Conservation (phyloP, 2,329 filamentous ascomycete species). For the Colletotrichum somersetense region DNA sequence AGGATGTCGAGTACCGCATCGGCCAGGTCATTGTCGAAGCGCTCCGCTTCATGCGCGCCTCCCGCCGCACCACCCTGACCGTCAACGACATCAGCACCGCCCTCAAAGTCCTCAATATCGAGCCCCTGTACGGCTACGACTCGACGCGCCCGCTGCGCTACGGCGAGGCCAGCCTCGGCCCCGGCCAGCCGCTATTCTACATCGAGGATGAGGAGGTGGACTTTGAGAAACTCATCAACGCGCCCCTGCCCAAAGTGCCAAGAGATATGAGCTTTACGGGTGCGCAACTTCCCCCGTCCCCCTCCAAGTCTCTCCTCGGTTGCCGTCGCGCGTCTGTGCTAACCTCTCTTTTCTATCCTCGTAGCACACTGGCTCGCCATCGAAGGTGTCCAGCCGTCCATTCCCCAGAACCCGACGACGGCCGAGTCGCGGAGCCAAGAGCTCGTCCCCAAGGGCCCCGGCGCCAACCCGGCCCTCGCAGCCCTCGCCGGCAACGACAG, state of each 20-base stretch:
- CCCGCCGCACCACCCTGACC: constrained; percentile 85
- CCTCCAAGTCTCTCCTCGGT: background rate
- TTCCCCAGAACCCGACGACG: constrained; percentile 94
- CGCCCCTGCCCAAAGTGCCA: constrained; percentile 92
- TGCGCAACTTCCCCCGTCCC: constrained; percentile 55
- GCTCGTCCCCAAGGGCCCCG: constrained; percentile 88
- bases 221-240: constrained; percentile 99
- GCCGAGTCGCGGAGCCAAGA: constrained; percentile 87
- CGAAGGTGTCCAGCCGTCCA: constrained; percentile 95
- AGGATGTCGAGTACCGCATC: constrained; percentile 95
- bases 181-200: constrained; percentile 95
- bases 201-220: constrained; percentile 99
- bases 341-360: constrained; percentile 30
- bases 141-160: constrained; percentile 89
- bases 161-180: constrained; percentile 92
- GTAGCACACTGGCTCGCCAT: constrained; percentile 96
- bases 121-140: constrained; percentile 97
- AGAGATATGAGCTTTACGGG: constrained; percentile 93
- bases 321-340: constrained; percentile 36
- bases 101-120: constrained; percentile 87
- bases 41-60: constrained; percentile 94
- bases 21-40: constrained; percentile 94
- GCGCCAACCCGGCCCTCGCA: constrained; percentile 86
- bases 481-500: constrained; percentile 88
- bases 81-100: constrained; percentile 93